phyloP scores from a whole-genome alignment of 257 asterid genomes.

The Cinchona pubescens region DNA sequence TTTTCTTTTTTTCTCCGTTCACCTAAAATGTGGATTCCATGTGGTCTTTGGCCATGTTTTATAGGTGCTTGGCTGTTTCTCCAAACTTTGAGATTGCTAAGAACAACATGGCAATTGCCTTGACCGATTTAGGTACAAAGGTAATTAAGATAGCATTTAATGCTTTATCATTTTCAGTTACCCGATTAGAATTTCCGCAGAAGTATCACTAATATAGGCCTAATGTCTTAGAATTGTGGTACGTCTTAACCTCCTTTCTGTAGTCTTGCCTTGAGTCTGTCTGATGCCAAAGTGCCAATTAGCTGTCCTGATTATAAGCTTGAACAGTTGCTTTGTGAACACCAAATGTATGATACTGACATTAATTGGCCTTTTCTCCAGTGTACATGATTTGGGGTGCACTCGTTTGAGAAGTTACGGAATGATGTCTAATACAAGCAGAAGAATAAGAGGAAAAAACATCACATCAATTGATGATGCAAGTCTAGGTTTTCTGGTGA shows the following conservation, averaged over 20 bases:
- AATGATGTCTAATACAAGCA: neutral
- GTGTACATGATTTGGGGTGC: neutral
- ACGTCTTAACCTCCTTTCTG: neutral
- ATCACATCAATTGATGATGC: neutral
- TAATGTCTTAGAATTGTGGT: neutral
- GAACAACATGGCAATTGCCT: constrained; percentile 98
- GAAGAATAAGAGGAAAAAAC: neutral
- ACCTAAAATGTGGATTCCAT: neutral
- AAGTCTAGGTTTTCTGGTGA: neutral
- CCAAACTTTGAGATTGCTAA: constrained; percentile 99
- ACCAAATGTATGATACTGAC: neutral
- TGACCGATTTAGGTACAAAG: constrained; percentile 99
- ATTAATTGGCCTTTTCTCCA: neutral
- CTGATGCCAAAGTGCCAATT: neutral
- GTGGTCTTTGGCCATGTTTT: constrained; percentile 19
- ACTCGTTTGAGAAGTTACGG: neutral
- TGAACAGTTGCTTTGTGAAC: neutral
- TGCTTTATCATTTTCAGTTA: constrained; percentile 16
- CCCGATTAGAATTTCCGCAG: constrained; percentile 16
- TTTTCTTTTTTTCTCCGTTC: constrained; percentile 9
- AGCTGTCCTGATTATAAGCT: neutral
- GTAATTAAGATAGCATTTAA: constrained; percentile 27
- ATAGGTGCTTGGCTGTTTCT: constrained; percentile 93
- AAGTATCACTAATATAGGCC: neutral
- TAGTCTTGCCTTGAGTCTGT: neutral